Conservation (phyloP, 2,329 filamentous ascomycete genomes). For the Monascus ruber region DNA sequence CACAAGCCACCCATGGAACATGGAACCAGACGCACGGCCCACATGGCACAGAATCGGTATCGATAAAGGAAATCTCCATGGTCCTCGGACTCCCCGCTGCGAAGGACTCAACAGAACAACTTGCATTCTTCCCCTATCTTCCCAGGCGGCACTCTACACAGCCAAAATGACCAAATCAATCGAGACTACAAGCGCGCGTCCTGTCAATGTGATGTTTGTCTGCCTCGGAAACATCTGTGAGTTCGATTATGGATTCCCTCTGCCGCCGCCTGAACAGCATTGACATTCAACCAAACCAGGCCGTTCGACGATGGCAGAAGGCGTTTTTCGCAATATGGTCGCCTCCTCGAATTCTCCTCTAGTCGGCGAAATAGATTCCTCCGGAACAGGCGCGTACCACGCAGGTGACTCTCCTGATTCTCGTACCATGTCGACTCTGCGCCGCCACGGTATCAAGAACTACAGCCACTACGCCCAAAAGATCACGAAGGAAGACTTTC, state of each 20-base stretch:
- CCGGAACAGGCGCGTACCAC: slow-evolving; percentile 85
- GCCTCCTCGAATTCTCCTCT: slow-evolving; percentile 47
- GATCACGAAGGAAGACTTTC: slow-evolving; percentile 62
- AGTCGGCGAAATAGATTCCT: slow-evolving; percentile 68
- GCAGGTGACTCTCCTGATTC: slow-evolving; percentile 63
- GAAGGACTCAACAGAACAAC: no score
- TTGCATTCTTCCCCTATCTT: no score
- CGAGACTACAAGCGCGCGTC: slow-evolving; percentile 5
- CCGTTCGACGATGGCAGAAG: slow-evolving; percentile 89
- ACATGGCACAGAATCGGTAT: no score
- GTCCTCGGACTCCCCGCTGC: no score
- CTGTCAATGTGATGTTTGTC: slow-evolving; percentile 74
- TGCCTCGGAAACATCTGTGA: slow-evolving; percentile 92
- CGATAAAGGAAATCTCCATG: no score
- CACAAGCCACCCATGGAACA: no score
- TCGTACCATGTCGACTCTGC: slow-evolving; percentile 70
- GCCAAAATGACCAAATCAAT: neutral
- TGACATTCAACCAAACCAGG: slow-evolving; percentile 25
- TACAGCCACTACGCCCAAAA: slow-evolving; percentile 70
- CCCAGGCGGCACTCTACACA: neutral
- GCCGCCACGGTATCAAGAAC: slow-evolving; percentile 59
- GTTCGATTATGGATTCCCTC: slow-evolving; percentile 4
- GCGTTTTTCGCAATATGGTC: slow-evolving; percentile 67
- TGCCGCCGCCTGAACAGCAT: neutral
- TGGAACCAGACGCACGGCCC: no score